Base-by-base conservation (phyloP, 1,284 basidiomycete genomes). In the Melanopsichium pennsylvanicum region DNA sequence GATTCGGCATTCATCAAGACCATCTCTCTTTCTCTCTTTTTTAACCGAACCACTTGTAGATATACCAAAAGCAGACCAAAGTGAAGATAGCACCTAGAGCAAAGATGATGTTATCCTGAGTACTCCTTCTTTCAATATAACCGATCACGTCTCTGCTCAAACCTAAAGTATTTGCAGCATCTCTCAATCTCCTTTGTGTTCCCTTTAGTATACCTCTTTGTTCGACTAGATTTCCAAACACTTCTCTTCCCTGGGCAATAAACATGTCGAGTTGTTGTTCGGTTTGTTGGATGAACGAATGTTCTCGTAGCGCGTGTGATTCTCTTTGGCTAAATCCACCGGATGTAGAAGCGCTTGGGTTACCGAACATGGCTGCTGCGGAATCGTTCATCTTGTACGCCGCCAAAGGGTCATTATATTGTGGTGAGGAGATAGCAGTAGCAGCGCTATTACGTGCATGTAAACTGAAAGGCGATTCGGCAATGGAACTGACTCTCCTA, bases 91-190 rank as follows among this genome's bases (percentile, higher is more conserved):
- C 78, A 10, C 79, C 79, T 3, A 71, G 55, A 3, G 62, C 72
- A 44, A 81, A 80, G 39, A 81, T 72, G 43, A 79, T 67, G 45
- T 74, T 79, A 50, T 81, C 79, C 51, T 81, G 79, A 8, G 75
- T 77, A 36, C 70, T 75, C 36, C 77, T 66, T 29, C 79, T 59
- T 48, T 81, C 79, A 50, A 81, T 80, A 37, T 76, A 78, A 11
- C 75, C 74, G 36, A 81, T 81, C 21, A 81, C 72, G 37, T 80
- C 72, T 37, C 79, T 59, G 36, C 78, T 80, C 15, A 81, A 42
- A 5, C 79, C 79, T 13, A 81, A 42, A 4, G 78, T 79, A 15
- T 79, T 78, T 3, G 76, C 79, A 3, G 78, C 78, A 39, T 79
- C 78, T 19, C 74, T 50, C 21, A 81, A 41, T 22, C 70, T 62